phyloP scores from a whole-genome alignment of 371 early-diverging fungal genomes.

The Apophysomyces trapeziformis region DNA sequence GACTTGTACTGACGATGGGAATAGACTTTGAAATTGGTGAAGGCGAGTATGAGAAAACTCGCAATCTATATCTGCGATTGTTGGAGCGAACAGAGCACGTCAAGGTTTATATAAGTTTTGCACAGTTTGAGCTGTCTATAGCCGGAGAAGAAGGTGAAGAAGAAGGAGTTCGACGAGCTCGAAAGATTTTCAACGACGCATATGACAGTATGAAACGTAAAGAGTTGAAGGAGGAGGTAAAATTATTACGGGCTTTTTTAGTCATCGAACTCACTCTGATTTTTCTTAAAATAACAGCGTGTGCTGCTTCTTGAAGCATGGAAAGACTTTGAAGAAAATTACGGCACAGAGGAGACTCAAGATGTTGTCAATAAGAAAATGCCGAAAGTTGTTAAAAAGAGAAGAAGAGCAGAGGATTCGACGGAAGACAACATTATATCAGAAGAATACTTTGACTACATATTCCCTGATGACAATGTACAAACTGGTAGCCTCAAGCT shows the following conservation, averaged over 20 bases:
- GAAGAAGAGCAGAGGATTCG: conserved; percentile 66
- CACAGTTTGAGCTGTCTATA: conserved; percentile 84
- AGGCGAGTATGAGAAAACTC: conserved; percentile 78
- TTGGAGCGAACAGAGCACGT: conserved; percentile 90
- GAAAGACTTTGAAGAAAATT: conserved; percentile 85
- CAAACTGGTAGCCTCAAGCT: conserved; percentile 87
- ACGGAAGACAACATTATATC: conserved; percentile 67
- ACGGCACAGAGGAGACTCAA: conserved; percentile 62
- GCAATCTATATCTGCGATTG: conserved; percentile 84
- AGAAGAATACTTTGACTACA: conserved; percentile 98
- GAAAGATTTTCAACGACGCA: conserved; percentile 78
- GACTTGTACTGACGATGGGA: not conserved
- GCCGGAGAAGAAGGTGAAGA: conserved; percentile 52
- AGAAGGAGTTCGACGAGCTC: conserved; percentile 60
- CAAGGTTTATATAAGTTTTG: conserved; percentile 97
- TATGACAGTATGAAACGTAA: conserved; percentile 71
- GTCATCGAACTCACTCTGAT: not conserved
- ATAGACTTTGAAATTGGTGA: conserved; percentile 88
- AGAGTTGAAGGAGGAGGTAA: conserved; percentile 73
- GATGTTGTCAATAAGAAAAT: conserved; percentile 69
- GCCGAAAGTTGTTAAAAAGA: conserved; percentile 92
- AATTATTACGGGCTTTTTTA: not conserved
- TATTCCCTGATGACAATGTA: conserved; percentile 92
- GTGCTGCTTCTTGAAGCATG: conserved; percentile 90
- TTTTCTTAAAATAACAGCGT: conserved; percentile 51